phyloP scores from a whole-genome alignment of 1,139 yeast genomes.

The Suhomyces kunorum region DNA sequence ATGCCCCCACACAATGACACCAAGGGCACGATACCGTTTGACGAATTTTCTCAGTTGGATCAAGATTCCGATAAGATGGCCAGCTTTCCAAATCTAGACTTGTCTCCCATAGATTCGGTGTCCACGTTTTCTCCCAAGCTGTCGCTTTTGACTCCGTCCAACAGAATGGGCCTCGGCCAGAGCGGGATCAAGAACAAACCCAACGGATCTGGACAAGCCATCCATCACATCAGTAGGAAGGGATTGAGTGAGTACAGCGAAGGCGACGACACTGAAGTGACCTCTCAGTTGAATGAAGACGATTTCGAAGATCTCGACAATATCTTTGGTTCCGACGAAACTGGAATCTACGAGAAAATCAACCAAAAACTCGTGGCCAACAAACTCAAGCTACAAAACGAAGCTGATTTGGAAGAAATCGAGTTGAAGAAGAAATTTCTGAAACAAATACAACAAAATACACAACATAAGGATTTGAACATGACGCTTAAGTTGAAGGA shows the following conservation, averaged over 20 bases:
- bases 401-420: slow-evolving; percentile 39
- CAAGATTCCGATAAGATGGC: slow-evolving; percentile 4
- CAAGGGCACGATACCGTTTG: slow-evolving; percentile 9
- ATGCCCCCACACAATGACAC: slow-evolving; percentile 1
- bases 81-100: slow-evolving; percentile 9
- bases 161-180: slow-evolving; percentile 9
- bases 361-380: slow-evolving; percentile 23
- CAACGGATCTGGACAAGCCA: slow-evolving; percentile 2
- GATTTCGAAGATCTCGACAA: slow-evolving; percentile 46
- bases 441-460: slow-evolving; percentile 15
- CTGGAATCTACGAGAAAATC: slow-evolving; percentile 33
- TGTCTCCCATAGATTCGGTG: slow-evolving; percentile 22
- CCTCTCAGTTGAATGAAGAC: slow-evolving; percentile 43
- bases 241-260: slow-evolving; percentile 42
- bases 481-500: slow-evolving; percentile 36
- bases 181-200: slow-evolving; percentile 1
- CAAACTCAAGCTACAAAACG: slow-evolving; percentile 30
- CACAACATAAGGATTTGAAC: slow-evolving; percentile 19
- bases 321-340: slow-evolving; percentile 41
- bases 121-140: slow-evolving; percentile 31
- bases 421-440: slow-evolving; percentile 28
- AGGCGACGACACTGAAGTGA: slow-evolving; percentile 42
- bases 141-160: slow-evolving; percentile 16
- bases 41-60: slow-evolving; percentile 10
- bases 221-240: slow-evolving; percentile 16